Conservation (phyloP, 2,329 filamentous ascomycete genomes). For the Cladosporium sp. region DNA sequence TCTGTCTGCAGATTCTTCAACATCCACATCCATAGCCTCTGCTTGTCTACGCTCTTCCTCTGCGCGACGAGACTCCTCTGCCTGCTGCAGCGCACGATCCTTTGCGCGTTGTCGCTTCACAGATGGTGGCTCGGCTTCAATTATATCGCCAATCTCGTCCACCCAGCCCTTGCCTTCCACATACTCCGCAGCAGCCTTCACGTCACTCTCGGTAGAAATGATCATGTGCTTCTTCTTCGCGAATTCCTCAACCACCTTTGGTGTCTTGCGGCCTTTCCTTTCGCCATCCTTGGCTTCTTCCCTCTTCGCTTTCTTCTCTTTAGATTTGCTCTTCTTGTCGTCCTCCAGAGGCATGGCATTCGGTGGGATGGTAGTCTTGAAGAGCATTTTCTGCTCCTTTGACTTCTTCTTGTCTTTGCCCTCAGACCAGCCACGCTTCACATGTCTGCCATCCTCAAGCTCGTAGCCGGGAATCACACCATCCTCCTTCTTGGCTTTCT, state of each 20-base stretch:
- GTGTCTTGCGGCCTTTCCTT: constrained; percentile 49
- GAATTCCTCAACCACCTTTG: constrained; percentile 83
- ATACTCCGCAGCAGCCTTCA: constrained; percentile 57
- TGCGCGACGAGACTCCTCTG: constrained; percentile 8
- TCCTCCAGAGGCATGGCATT: constrained; percentile 60
- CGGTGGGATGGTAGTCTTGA: constrained; percentile 73
- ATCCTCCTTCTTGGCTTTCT: constrained; percentile 47
- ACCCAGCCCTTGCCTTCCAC: constrained; percentile 89
- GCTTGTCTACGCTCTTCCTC: constrained; percentile 4
- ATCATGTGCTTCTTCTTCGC: constrained; percentile 62
- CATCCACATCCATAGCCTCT: constrained; percentile 8
- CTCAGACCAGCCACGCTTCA: constrained; percentile 89
- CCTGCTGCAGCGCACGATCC: constrained; percentile 7
- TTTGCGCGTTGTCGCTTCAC: constrained; percentile 36
- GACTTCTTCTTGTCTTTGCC: constrained; percentile 26
- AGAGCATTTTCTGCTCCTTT: constrained; percentile 54
- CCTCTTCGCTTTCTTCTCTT: constrained; percentile 50
- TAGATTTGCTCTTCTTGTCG: constrained; percentile 36
- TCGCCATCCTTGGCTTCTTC: constrained; percentile 62
- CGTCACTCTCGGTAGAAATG: constrained; percentile 7
- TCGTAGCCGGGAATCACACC: constrained; percentile 67
- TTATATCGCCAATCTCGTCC: constrained; percentile 71
- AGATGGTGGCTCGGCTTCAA: constrained; percentile 56
- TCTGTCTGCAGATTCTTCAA: constrained; percentile 16
- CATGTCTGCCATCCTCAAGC: constrained; percentile 70